Conservation (phyloP, 164 flowering plant species). For the Liriodendron chinense region DNA sequence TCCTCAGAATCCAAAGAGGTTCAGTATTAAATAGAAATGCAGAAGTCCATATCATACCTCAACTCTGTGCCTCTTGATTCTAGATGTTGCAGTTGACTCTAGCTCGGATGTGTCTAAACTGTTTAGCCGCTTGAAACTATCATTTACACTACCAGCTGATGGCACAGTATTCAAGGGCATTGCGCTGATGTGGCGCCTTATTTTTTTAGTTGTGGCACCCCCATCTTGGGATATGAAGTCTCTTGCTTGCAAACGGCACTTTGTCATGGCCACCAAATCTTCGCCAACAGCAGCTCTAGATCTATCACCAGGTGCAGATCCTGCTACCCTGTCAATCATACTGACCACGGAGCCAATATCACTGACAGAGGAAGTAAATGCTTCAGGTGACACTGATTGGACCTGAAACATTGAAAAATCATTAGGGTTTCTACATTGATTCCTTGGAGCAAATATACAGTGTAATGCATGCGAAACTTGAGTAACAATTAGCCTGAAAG, state of each 20-base stretch:
- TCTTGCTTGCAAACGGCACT: slow-evolving; percentile 81
- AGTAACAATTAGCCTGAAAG: background rate
- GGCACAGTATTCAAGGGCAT: slow-evolving; percentile 67
- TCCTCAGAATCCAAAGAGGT: too few species aligned
- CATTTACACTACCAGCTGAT: slow-evolving; percentile 61
- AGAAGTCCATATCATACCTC: slow-evolving; percentile 46
- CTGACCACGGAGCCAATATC: slow-evolving; percentile 83
- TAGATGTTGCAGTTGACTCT: slow-evolving; percentile 87
- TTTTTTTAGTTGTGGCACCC: slow-evolving; percentile 53
- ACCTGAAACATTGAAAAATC: slow-evolving; percentile 44
- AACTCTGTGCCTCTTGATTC: slow-evolving; percentile 51
- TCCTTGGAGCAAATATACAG: background rate
- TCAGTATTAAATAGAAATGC: background rate
- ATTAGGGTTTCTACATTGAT: too few species aligned
- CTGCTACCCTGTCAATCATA: slow-evolving; percentile 82
- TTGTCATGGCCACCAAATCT: slow-evolving; percentile 91
- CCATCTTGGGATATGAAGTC: slow-evolving; percentile 64
- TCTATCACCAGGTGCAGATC: slow-evolving; percentile 92
- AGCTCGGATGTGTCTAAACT: slow-evolving; percentile 60
- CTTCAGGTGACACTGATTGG: slow-evolving; percentile 56
- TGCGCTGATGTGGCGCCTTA: slow-evolving; percentile 76
- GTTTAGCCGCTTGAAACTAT: slow-evolving; percentile 46
- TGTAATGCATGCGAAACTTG: background rate
- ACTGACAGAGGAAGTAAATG: slow-evolving; percentile 63
- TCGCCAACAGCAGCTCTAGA: slow-evolving; percentile 94